A percentile compares a stretch with the other conserved stretches of the same genome.
Evolutionary conservation across 768 basidiomycete species (phyloP).

Genomic region (Pholiota molesta): DNA sequence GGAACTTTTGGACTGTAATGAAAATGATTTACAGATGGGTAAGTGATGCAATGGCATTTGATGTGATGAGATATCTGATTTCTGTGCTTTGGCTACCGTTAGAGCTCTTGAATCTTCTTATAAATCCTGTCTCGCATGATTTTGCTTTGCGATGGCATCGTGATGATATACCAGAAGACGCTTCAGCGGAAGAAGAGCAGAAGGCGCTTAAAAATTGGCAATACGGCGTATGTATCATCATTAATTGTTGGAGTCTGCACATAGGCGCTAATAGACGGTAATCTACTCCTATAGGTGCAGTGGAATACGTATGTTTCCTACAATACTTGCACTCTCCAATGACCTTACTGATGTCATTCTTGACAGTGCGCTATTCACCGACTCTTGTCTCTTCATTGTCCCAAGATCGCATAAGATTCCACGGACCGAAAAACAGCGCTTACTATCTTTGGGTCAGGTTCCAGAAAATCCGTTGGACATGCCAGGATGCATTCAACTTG

Average conservation of each 20-base stretch:
- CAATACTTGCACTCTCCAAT: not conserved
- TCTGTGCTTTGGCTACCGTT: not conserved
- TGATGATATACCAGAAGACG: slow-evolving; percentile 68
- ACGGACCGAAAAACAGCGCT: slow-evolving; percentile 60
- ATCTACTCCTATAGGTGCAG: slow-evolving; percentile 52
- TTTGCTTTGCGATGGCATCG: slow-evolving; percentile 83
- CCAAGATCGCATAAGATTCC: slow-evolving; percentile 66
- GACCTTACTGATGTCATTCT: not conserved
- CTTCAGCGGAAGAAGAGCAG: slow-evolving; percentile 60
- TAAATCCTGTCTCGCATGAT: slow-evolving; percentile 64
- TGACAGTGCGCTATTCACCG: slow-evolving; percentile 64
- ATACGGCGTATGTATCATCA: slow-evolving; percentile 55
- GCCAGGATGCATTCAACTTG: slow-evolving; percentile 65
- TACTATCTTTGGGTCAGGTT: slow-evolving; percentile 50
- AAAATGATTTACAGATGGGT: slow-evolving; percentile 76
- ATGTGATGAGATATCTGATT: not conserved
- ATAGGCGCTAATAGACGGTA: not conserved
- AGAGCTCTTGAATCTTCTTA: slow-evolving; percentile 79
- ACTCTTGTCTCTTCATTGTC: slow-evolving; percentile 71
- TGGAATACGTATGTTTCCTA: slow-evolving; percentile 75
- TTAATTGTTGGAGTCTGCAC: not conserved
- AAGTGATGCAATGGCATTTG: slow-evolving; percentile 19
- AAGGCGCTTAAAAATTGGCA: slow-evolving; percentile 61
- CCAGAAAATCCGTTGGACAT: slow-evolving; percentile 64
- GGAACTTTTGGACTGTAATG: slow-evolving; percentile 56